Conservation (phyloP, 768 basidiomycete genomes). For the Termitomyces sp. region DNA sequence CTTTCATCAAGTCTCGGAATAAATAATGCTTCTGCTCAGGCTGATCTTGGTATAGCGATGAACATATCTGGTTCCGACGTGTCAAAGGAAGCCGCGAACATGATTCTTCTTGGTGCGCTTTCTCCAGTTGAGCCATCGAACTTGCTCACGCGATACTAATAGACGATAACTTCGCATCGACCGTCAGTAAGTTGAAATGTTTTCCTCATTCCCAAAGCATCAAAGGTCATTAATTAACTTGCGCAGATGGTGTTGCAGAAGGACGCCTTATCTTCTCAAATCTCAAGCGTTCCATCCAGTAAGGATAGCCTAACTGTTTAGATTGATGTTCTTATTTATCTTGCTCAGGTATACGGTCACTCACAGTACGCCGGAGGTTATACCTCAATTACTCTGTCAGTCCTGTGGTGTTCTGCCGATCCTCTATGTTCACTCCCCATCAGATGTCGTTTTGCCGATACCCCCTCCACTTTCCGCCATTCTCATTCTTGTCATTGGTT, state of each 20-base stretch:
- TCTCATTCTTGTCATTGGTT: slow-evolving; percentile 68
- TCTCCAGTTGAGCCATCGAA: background rate
- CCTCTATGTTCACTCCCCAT: background rate
- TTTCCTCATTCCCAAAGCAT: background rate
- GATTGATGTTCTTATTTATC: background rate
- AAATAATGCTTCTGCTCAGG: slow-evolving; percentile 26
- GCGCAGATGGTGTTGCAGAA: slow-evolving; percentile 60
- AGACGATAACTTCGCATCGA: slow-evolving; percentile 75
- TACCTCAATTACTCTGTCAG: slow-evolving; percentile 66
- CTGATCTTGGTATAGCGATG: slow-evolving; percentile 73
- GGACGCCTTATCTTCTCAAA: slow-evolving; percentile 70
- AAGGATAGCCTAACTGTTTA: slow-evolving; percentile 12
- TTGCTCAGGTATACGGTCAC: slow-evolving; percentile 52
- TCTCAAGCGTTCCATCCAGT: slow-evolving; percentile 70
- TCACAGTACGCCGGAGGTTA: slow-evolving; percentile 67
- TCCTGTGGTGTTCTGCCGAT: slow-evolving; percentile 1
- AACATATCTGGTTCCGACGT: slow-evolving; percentile 73
- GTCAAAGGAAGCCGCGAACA: slow-evolving; percentile 72
- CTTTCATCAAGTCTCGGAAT: background rate
- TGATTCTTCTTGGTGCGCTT: slow-evolving; percentile 60
- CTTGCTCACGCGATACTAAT: background rate
- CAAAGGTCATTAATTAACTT: background rate
- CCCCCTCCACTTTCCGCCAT: slow-evolving; percentile 67
- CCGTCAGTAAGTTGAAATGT: slow-evolving; percentile 49
- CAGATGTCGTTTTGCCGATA: slow-evolving; percentile 66